Conservation (phyloP, 2,329 filamentous ascomycete species). For the Fusarium sp. region DNA sequence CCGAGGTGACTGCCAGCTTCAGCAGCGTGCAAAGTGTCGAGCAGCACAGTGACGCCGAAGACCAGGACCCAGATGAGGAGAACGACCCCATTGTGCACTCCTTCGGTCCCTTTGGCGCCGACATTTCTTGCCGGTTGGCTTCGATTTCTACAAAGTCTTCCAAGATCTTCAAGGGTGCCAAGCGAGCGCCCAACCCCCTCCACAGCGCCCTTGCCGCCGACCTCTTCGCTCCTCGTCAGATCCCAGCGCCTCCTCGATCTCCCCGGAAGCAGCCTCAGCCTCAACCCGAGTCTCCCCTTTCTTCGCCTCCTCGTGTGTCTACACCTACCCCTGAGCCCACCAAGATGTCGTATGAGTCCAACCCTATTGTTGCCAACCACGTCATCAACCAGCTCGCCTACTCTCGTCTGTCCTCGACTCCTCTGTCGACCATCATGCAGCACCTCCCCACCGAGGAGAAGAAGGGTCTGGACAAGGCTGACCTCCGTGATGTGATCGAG, state of each 20-base stretch:
- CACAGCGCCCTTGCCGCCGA: slow-evolving; percentile 38
- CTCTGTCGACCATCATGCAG: slow-evolving; percentile 87
- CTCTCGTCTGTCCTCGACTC: slow-evolving; percentile 90
- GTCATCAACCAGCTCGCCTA: slow-evolving; percentile 95
- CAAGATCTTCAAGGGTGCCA: slow-evolving; percentile 50
- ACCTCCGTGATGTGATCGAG: slow-evolving; percentile 79
- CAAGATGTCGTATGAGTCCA: slow-evolving; percentile 49
- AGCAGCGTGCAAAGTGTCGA: slow-evolving; percentile 55
- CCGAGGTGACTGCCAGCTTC: slow-evolving; percentile 64
- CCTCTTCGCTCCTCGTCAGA: slow-evolving; percentile 38
- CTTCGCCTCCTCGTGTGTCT: slow-evolving; percentile 38
- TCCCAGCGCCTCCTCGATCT: slow-evolving; percentile 38
- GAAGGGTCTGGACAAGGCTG: slow-evolving; percentile 68
- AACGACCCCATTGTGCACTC: slow-evolving; percentile 94
- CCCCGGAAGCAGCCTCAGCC: slow-evolving; percentile 34
- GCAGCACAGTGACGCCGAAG: slow-evolving; percentile 64
- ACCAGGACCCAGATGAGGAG: slow-evolving; percentile 88
- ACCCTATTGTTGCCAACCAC: slow-evolving; percentile 77
- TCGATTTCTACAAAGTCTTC: slow-evolving; percentile 80
- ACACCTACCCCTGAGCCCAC: slow-evolving; percentile 35
- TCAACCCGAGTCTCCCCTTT: slow-evolving; percentile 41
- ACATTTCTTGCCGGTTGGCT: slow-evolving; percentile 84
- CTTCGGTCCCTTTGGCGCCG: slow-evolving; percentile 89
- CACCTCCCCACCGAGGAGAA: slow-evolving; percentile 80
- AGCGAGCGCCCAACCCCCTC: slow-evolving; percentile 36